Evolutionary conservation across 306 rosid species (phyloP), one percentile per base, ranked within the genome.

Genomic region (Inga laurina): DNA sequence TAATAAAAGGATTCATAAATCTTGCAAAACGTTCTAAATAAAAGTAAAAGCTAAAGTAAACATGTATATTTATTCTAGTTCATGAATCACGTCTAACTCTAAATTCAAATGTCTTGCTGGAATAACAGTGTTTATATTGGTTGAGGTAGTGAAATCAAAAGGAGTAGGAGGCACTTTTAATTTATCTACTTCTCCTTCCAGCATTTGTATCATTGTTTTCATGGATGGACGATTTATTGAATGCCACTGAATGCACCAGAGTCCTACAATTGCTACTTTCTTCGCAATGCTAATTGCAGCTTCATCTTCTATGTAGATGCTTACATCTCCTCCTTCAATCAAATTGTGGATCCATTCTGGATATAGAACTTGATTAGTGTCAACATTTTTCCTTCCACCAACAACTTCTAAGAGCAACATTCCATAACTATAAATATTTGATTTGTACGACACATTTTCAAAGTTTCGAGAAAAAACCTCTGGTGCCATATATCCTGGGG

Each of bases 231-330:
- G 78, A 18, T 82, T 67, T 6, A 30, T 5, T 2, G 82, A 79
- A n/a, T 70, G 32, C 79, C 76, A 73, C 2, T 79, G 86, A 24
- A 82, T 79, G 32, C 86, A 79, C 84, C 88, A 82, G 19, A 86
- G 72, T 32, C 72, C 89, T 8, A 74, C 79, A 1, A 86, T 79
- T 3, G 79, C 69, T 12, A 62, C 3, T 82, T 79, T 86, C 76
- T 39, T 86, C 0, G 71, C 75, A 57, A 86, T 32, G 4, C 14
- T 54, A 0, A 21, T 5, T 16, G 79, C 81, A 35, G 35, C 46
- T 15, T 22, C 68, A 10, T 62, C 18, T 24, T 27, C 69, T 30
- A 24, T 27, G 10, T 1, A 12, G 1, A 62, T 13, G 10, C 13
- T 62, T 30, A 62, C 24, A 2, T 24, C 18, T 27, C 18, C 39